These are phyloP conservation scores for Macrolepiota fuliginosa DNA, from an alignment of 768 basidiomycete species.

Conservation along the genomic window DNA sequence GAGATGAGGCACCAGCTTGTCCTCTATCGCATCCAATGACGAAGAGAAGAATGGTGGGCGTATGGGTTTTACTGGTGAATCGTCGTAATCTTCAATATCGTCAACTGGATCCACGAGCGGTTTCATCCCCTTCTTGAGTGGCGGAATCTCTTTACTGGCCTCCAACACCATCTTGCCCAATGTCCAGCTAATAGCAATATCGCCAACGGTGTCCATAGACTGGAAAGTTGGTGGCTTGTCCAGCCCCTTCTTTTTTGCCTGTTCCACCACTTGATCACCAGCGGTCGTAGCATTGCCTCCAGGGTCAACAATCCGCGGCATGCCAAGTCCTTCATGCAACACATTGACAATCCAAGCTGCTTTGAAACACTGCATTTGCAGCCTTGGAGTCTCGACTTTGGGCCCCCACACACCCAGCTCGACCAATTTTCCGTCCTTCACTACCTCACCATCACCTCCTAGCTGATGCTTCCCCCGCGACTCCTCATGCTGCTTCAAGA, in stretches of 20 bases:
- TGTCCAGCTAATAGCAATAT: constrained; percentile 96
- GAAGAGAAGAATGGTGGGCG: constrained; percentile 56
- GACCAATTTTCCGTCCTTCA: constrained; percentile 57
- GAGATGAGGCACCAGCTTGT: constrained; percentile 63
- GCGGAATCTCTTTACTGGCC: constrained; percentile 82
- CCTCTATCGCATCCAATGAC: constrained; percentile 54
- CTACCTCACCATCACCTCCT: constrained; percentile 66
- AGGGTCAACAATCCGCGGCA: constrained; percentile 87
- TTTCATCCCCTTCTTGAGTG: constrained; percentile 36
- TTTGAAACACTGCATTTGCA: constrained; percentile 99
- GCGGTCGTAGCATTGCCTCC: constrained; percentile 74
- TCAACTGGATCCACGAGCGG: constrained; percentile 77
- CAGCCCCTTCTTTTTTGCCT: constrained; percentile 82
- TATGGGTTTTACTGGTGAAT: constrained; percentile 60
- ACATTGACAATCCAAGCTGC: constrained; percentile 98
- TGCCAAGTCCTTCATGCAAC: constrained; percentile 91
- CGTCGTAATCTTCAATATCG: constrained; percentile 49
- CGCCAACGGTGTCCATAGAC: constrained; percentile 86
- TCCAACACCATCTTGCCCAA: constrained; percentile 99
- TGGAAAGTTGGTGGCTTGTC: constrained; percentile 80
- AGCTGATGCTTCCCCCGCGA: constrained; percentile 43
- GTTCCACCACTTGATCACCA: constrained; percentile 66
- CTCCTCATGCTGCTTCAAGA: constrained; percentile 66
- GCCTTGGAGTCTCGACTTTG: constrained; percentile 74
- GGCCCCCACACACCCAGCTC: constrained; percentile 67